Base-by-base conservation (phyloP, 331 rosid species). In the Telfairia occidentalis region DNA sequence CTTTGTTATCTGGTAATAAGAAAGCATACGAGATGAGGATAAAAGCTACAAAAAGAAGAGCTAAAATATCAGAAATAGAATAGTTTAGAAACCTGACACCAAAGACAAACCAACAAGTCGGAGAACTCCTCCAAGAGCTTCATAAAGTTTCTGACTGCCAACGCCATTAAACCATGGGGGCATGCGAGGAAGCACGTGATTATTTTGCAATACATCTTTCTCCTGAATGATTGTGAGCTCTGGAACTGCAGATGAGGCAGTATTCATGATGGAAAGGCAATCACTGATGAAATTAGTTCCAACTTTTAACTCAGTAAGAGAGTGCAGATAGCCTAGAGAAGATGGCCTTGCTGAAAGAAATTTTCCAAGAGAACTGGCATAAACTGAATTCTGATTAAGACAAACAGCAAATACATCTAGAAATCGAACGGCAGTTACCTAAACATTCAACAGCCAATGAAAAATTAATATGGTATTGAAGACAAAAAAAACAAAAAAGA, bases 101-200 rank as follows among this genome's bases (percentile, higher is more conserved):
- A 80, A 57, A 80, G 96, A 88, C 78, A 91, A 82, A 76, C 96
- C 98, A 30, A 87, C 89, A 71, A 94, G 90, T 78, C 92, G 88
- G 77, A 94, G 96, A 80, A 87, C 90, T 85, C 98, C 83, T 48
- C 92, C 86, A 79, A 94, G 97, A 65, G 90, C 84, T 84, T 88
- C 82, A 82, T 94, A 94, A 45, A 88, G 82, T 69, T 85, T 91
- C 35, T 9, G 77, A 82, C 90, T 87, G 52, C 98, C 96, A 78
- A 85, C 79, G 71, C 82, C 76, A 74, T 79, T 76, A 81, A 91
- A 94, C 98, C 98, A 94, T 77, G 98, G 96, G 84, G 98, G 98
- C 96, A 89, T 90, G 71, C 85, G 90, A 30, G 98, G 97, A 81
- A 94, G 91, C 76, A 82, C 89, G 46, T 81, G 85, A 42, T 61